These are phyloP conservation scores for Theobroma cacao DNA, from an alignment of 345 rosid species.

Conservation along the genomic window DNA sequence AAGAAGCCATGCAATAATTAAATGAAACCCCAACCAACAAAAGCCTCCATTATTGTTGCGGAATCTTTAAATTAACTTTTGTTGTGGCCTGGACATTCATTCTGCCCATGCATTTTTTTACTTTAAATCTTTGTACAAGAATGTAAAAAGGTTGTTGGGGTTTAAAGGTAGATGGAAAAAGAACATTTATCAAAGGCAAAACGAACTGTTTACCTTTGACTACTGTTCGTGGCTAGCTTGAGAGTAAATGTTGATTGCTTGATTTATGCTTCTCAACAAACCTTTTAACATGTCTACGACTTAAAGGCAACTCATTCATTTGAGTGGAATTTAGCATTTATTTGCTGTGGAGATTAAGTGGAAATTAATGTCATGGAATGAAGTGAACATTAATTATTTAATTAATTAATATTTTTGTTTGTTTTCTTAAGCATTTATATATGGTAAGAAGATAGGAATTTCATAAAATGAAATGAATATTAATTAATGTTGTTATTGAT, in stretches of 20 bases:
- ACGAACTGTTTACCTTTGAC: not conserved
- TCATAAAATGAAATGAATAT: not conserved
- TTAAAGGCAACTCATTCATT: not conserved
- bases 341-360: not conserved
- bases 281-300: not conserved
- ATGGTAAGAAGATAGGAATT: not conserved
- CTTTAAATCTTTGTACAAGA: not conserved
- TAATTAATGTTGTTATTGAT: not conserved
- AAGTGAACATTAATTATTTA: not conserved
- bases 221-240: not conserved
- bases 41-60: not conserved
- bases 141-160: not conserved
- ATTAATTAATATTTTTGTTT: not conserved
- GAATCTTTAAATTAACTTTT: constrained; percentile 9
- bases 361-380: not conserved
- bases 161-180: not conserved
- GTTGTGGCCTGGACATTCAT: not conserved
- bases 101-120: constrained; percentile 9
- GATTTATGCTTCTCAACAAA: not conserved
- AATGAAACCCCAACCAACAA: constrained; percentile 2
- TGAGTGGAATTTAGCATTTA: constrained; percentile 6
- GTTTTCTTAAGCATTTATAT: not conserved
- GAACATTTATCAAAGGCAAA: not conserved
- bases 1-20: not conserved
- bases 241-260: not conserved